Conservation (phyloP, 2,329 filamentous ascomycete species). For the Calonectria henricotiae region DNA sequence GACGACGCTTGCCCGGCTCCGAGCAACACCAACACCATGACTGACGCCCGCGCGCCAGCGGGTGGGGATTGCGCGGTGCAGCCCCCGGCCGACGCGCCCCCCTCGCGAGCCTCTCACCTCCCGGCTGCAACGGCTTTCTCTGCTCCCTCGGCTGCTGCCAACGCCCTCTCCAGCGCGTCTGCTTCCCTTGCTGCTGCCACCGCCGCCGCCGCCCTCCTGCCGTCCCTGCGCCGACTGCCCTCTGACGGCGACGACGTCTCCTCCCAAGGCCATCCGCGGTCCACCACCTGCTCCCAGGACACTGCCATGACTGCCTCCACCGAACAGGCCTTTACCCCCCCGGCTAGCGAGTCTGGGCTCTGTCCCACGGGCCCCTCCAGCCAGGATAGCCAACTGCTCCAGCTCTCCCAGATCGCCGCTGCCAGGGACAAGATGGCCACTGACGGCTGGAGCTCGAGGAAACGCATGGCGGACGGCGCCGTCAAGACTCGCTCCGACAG, state of each 20-base stretch:
- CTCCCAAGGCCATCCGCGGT: slow-evolving; percentile 49
- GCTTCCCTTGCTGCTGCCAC: slow-evolving; percentile 37
- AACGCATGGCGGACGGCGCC: slow-evolving; percentile 84
- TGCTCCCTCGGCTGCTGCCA: slow-evolving; percentile 39
- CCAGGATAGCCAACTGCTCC: slow-evolving; percentile 71
- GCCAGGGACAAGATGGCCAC: slow-evolving; percentile 67
- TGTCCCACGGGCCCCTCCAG: slow-evolving; percentile 55
- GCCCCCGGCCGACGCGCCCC: slow-evolving; percentile 47
- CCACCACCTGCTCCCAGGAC: slow-evolving; percentile 49
- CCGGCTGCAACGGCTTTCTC: slow-evolving; percentile 38
- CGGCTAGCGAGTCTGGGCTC: slow-evolving; percentile 48
- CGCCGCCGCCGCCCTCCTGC: slow-evolving; percentile 37
- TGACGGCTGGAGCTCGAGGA: slow-evolving; percentile 66
- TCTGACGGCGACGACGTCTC: slow-evolving; percentile 50
- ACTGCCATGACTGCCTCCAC: slow-evolving; percentile 49
- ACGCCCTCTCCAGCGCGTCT: slow-evolving; percentile 38
- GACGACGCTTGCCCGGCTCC: slow-evolving; percentile 35
- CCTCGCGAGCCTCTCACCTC: slow-evolving; percentile 48
- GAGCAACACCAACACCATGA: slow-evolving; percentile 33
- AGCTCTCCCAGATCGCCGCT: slow-evolving; percentile 73
- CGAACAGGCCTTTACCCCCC: slow-evolving; percentile 50
- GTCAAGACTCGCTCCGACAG: slow-evolving; percentile 72
- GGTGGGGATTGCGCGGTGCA: slow-evolving; percentile 52
- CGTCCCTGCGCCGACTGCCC: slow-evolving; percentile 39
- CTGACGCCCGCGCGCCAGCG: slow-evolving; percentile 44